phyloP scores from a whole-genome alignment of 305 asterid species.

The Fraxinus platypoda region DNA sequence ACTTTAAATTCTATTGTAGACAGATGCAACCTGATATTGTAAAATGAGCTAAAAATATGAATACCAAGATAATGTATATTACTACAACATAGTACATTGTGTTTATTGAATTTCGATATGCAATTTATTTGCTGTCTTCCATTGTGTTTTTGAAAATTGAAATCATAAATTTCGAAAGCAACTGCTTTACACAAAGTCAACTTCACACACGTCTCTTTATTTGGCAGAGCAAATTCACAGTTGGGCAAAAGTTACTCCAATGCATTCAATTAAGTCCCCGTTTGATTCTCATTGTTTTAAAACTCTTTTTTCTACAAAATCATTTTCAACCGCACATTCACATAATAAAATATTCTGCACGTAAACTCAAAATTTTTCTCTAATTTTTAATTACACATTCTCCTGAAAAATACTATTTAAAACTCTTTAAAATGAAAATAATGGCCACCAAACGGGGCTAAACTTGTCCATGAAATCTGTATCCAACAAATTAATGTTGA shows the following conservation, averaged over 20 bases:
- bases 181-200: conserved; percentile 9
- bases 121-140: background rate
- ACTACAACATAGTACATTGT: background rate
- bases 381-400: too few species aligned
- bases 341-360: background rate
- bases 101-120: background rate
- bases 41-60: background rate
- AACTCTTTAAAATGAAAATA: too few species aligned
- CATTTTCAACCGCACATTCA: too few species aligned
- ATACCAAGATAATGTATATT: background rate
- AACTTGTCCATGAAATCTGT: background rate
- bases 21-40: background rate
- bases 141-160: background rate
- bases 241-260: background rate
- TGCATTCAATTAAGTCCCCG: background rate
- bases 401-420: too few species aligned
- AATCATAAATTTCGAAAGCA: background rate
- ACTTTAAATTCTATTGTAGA: background rate
- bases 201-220: conserved; percentile 4
- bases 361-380: background rate
- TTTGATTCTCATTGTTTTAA: background rate
- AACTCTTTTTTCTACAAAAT: background rate
- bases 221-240: conserved; percentile 7
- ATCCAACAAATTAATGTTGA: background rate
- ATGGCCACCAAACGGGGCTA: too few species aligned